Evolutionary conservation across 108 stramenopile species (phyloP).

Genomic region (Aurantiochytrium sp.): DNA sequence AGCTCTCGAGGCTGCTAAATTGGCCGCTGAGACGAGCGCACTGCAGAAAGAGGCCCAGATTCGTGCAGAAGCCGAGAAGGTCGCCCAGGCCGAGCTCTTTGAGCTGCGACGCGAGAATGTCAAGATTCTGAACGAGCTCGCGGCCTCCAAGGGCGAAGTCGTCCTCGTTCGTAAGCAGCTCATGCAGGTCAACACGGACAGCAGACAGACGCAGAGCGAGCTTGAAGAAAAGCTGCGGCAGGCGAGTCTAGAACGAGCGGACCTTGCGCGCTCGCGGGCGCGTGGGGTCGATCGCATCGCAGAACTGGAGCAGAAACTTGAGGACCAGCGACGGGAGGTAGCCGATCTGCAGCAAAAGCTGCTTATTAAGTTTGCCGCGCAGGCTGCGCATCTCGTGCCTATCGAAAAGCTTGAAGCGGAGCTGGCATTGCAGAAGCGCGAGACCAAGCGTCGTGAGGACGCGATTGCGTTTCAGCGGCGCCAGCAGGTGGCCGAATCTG

Average conservation of each 20-base stretch:
- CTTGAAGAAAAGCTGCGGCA: neutral
- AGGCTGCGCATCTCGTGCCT: neutral
- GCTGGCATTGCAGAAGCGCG: neutral
- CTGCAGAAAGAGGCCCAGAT: neutral
- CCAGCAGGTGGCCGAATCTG: neutral
- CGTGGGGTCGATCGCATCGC: neutral
- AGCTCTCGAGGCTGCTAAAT: too few relatives aligned
- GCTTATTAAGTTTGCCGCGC: neutral
- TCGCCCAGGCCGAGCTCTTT: neutral
- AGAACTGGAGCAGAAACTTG: neutral
- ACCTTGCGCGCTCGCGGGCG: neutral
- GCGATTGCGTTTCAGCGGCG: neutral
- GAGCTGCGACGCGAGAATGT: neutral
- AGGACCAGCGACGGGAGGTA: neutral
- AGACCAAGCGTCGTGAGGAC: neutral
- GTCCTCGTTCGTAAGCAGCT: neutral
- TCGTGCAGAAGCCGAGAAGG: neutral
- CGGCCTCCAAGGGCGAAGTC: neutral
- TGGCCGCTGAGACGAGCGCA: too few relatives aligned
- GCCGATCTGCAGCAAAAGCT: neutral
- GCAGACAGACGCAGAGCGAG: neutral
- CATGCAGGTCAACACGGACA: neutral
- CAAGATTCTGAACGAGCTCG: neutral
- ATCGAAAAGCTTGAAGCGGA: neutral
- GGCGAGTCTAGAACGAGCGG: neutral